These are phyloP conservation scores for Coelastrella sp. DNA, from an alignment of 139 green algal genomes.

Conservation along the genomic window DNA sequence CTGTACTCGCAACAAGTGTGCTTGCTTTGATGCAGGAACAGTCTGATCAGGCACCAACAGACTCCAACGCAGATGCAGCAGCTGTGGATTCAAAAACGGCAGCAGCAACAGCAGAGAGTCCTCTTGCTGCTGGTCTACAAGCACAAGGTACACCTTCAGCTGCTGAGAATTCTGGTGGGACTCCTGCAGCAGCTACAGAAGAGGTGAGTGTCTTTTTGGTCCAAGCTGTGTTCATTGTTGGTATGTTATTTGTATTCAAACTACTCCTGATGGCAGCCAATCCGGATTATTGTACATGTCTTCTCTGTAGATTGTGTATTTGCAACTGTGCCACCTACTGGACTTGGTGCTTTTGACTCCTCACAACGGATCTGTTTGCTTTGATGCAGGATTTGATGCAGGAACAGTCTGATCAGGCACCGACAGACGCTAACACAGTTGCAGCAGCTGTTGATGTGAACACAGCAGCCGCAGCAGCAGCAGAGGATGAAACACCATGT, in stretches of 20 bases:
- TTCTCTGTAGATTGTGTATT: neutral
- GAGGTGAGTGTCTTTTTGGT: neutral
- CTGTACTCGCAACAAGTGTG: too few species aligned
- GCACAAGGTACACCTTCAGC: neutral
- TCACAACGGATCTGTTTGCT: neutral
- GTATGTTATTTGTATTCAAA: neutral
- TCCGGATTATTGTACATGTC: neutral
- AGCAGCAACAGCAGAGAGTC: neutral
- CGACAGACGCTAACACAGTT: neutral
- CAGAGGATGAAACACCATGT: neutral
- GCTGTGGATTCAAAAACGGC: neutral
- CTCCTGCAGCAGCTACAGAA: neutral
- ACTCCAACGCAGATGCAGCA: neutral
- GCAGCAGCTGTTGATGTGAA: neutral
- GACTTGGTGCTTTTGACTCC: neutral
- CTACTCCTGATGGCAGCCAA: neutral
- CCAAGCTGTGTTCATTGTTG: neutral
- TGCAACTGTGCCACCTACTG: neutral
- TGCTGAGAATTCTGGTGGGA: neutral
- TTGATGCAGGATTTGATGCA: neutral
- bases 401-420: neutral
- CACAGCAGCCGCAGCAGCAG: neutral
- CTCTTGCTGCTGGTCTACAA: neutral
- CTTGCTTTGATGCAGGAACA: too few species aligned
- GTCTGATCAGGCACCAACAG: too few species aligned